phyloP scores from a whole-genome alignment of 495 filamentous ascomycete genomes.

The Extremus antarcticus region DNA sequence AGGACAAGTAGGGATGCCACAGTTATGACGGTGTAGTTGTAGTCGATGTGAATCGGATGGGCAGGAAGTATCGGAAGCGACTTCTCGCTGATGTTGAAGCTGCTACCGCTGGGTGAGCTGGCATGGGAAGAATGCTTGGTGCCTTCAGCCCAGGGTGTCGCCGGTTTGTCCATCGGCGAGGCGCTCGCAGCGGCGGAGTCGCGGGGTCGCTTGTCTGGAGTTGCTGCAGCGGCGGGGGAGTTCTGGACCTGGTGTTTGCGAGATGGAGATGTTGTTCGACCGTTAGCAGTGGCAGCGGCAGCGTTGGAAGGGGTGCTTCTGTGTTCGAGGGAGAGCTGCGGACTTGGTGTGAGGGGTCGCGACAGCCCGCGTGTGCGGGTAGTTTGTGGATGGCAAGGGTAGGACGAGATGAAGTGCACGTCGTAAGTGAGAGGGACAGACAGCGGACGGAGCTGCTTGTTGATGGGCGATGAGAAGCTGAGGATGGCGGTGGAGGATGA shows the following conservation, averaged over 20 bases:
- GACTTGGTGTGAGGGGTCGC: background rate
- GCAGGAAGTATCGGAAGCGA: slow-evolving; percentile 6
- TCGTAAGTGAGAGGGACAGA: slow-evolving; percentile 23
- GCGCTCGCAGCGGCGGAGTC: background rate
- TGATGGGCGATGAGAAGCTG: slow-evolving; percentile 21
- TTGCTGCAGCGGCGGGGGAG: background rate
- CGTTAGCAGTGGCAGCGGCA: background rate
- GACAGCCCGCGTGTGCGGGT: background rate
- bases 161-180: background rate
- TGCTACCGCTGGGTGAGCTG: background rate
- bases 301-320: background rate
- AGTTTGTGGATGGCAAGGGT: slow-evolving; percentile 25
- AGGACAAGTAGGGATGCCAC: slow-evolving; percentile 18
- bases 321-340: slow-evolving; percentile 7
- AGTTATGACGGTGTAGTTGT: slow-evolving; percentile 21
- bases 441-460: slow-evolving; percentile 1
- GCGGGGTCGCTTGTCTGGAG: background rate
- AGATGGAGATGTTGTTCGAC: background rate
- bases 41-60: slow-evolving; percentile 28
- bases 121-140: background rate
- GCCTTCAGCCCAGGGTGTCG: background rate
- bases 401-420: slow-evolving; percentile 27
- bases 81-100: background rate
- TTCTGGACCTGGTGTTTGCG: slow-evolving; percentile 4
- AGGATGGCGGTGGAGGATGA: slow-evolving; percentile 13